phyloP scores from a whole-genome alignment of 192 early-diverging fungal species.

The Radiomyces spectabilis region DNA sequence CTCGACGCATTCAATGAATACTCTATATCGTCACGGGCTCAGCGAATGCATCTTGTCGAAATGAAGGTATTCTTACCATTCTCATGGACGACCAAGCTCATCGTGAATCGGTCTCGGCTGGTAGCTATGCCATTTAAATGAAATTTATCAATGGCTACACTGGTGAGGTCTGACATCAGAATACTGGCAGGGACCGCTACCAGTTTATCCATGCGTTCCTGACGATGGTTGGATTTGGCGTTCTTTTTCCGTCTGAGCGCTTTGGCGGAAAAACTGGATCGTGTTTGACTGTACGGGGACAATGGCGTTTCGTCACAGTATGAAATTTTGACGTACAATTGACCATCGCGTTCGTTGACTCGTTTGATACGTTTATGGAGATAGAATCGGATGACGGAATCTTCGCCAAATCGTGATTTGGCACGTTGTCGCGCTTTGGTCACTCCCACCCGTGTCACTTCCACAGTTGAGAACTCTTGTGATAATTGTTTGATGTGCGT shows the following conservation, averaged over 20 bases:
- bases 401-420: conserved; percentile 21
- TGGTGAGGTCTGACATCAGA: conserved; percentile 36
- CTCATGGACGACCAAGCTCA: neutral
- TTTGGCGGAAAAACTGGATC: neutral
- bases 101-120: conserved; percentile 1
- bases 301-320: conserved; percentile 7
- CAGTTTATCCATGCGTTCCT: conserved; percentile 29
- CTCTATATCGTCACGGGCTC: too few relatives aligned
- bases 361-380: conserved; percentile 41
- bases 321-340: conserved; percentile 29
- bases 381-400: conserved; percentile 40
- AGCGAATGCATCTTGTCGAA: too few relatives aligned
- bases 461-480: conserved; percentile 8
- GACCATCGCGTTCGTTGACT: conserved; percentile 17
- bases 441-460: conserved; percentile 23
- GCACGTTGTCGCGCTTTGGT: conserved; percentile 14
- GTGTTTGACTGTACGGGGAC: conserved; percentile 2
- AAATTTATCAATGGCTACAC: conserved; percentile 41
- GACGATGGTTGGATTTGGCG: conserved; percentile 2
- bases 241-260: neutral
- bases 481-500: conserved; percentile 23
- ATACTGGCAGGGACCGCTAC: conserved; percentile 32
- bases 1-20: neutral
- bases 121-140: conserved; percentile 20
- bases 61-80: neutral